phyloP scores from a whole-genome alignment of 441 rosid species.

The Oxalis stricta region DNA sequence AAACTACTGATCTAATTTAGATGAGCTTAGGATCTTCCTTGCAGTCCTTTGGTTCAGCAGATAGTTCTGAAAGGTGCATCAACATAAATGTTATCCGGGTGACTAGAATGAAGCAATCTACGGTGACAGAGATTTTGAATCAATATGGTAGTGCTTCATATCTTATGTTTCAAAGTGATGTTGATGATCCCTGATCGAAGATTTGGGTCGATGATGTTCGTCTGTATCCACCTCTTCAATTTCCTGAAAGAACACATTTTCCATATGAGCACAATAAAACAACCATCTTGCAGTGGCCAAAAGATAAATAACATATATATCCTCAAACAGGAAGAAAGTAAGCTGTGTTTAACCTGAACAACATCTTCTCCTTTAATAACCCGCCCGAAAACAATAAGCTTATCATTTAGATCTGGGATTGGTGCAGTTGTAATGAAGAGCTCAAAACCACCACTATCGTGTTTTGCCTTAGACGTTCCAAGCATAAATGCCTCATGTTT shows the following conservation, averaged over 20 bases:
- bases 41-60: neutral
- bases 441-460: conserved; percentile 31
- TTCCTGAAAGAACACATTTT: conserved; percentile 18
- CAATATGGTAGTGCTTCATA: conserved; percentile 7
- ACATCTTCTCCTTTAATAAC: conserved; percentile 40
- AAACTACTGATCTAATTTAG: neutral
- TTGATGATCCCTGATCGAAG: conserved; percentile 30
- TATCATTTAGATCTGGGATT: conserved; percentile 34
- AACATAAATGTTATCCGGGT: too few species aligned
- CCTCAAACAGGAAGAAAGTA: neutral
- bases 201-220: conserved; percentile 43
- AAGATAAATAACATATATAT: too few species aligned
- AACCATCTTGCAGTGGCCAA: too few species aligned
- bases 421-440: conserved; percentile 46
- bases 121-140: neutral
- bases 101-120: neutral
- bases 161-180: conserved; percentile 32
- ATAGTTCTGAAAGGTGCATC: too few species aligned
- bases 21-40: neutral
- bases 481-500: conserved; percentile 58
- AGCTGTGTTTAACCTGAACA: conserved; percentile 26
- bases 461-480: conserved; percentile 45
- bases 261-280: too few species aligned
- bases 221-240: conserved; percentile 54
- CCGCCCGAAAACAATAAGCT: conserved; percentile 39